These are phyloP conservation scores for Saitoella complicata DNA, from an alignment of 805 yeast species.

Conservation along the genomic window DNA sequence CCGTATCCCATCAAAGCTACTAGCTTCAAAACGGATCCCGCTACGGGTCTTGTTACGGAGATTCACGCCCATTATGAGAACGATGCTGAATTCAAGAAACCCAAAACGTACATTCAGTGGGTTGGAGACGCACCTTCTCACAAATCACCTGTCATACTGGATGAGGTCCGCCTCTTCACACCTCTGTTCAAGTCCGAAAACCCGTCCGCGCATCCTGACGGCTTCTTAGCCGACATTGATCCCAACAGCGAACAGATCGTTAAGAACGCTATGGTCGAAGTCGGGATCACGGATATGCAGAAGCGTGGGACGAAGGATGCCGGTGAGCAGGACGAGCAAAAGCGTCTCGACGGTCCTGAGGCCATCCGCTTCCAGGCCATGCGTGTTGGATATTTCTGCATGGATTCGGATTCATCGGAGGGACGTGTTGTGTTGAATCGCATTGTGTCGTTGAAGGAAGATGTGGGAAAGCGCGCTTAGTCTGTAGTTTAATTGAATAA, in stretches of 20 bases:
- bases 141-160: conserved; percentile 45
- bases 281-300: conserved; percentile 50
- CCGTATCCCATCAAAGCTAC: conserved; percentile 67
- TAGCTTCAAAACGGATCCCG: conserved; percentile 43
- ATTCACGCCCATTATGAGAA: conserved; percentile 70
- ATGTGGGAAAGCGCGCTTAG: conserved; percentile 21
- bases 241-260: conserved; percentile 57
- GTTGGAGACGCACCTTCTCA: conserved; percentile 53
- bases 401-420: conserved; percentile 59
- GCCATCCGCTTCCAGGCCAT: conserved; percentile 95
- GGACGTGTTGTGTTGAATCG: conserved; percentile 64
- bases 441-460: conserved; percentile 86
- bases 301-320: conserved; percentile 42
- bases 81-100: conserved; percentile 40
- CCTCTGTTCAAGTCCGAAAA: conserved; percentile 81
- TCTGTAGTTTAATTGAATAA: not conserved
- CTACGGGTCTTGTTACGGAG: conserved; percentile 44
- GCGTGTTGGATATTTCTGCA: conserved; percentile 88
- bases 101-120: conserved; percentile 97
- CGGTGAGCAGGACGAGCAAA: conserved; percentile 39
- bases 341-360: conserved; percentile 50
- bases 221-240: conserved; percentile 71
- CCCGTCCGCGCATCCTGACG: conserved; percentile 77
- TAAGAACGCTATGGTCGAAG: conserved; percentile 57
- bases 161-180: conserved; percentile 74